Percentiles rank a stretch among this genome's conserved stretches.
These are phyloP conservation scores for Magnolia kwangsiensis DNA, from an alignment of 164 flowering plant species.

Conservation along the genomic window DNA sequence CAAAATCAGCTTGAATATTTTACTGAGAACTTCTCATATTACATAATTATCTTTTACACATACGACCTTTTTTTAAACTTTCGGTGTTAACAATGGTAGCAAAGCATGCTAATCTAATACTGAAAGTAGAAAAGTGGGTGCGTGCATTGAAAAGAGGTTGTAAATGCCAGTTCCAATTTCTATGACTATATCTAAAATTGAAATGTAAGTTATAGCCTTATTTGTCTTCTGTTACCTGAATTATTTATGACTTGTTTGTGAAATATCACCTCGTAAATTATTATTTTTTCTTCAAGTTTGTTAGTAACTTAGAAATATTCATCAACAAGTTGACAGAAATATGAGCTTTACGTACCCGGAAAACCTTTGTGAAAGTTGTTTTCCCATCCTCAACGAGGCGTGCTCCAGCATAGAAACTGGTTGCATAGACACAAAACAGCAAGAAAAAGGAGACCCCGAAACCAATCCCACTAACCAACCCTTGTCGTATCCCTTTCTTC, in stretches of 20 bases:
- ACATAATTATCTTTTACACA: neutral
- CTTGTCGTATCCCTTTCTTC: constrained; percentile 31
- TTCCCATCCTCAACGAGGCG: constrained; percentile 24
- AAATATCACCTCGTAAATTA: neutral
- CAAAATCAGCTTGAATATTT: too few relatives aligned
- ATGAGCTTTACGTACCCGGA: constrained; percentile 24
- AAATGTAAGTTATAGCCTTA: too few relatives aligned
- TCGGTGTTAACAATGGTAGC: too few relatives aligned
- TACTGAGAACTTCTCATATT: too few relatives aligned
- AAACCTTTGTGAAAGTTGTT: constrained; percentile 30
- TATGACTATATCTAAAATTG: too few relatives aligned
- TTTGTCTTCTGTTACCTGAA: too few relatives aligned
- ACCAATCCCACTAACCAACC: constrained; percentile 39
- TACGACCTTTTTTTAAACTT: neutral
- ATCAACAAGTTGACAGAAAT: neutral
- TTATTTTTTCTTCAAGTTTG: neutral
- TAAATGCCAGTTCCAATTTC: too few relatives aligned
- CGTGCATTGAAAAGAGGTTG: too few relatives aligned
- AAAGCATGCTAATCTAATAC: too few relatives aligned
- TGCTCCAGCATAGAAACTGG: constrained; percentile 38
- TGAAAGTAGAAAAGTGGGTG: too few relatives aligned
- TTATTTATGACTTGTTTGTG: neutral
- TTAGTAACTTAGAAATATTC: neutral
- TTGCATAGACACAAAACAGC: constrained; percentile 28
- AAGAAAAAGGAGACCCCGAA: constrained; percentile 39